Evolutionary conservation across 345 rosid genomes (phyloP).

Genomic region (Euphorbia tirucalli): DNA sequence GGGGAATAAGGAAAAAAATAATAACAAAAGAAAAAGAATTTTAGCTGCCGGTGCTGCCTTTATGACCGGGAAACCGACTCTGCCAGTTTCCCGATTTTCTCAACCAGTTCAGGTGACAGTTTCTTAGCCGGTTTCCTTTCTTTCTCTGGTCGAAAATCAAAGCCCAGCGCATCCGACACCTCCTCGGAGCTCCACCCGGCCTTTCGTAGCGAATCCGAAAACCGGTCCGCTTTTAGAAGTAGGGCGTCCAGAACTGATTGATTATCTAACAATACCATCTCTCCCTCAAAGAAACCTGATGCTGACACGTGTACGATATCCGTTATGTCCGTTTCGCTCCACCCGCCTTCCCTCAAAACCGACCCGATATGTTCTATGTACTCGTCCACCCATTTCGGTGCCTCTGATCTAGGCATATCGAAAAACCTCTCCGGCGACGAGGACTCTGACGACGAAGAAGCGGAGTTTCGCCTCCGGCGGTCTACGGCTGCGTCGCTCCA

Average conservation of each 20-base stretch:
- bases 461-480: slow-evolving; percentile 68
- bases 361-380: slow-evolving; percentile 75
- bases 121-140: slow-evolving; percentile 68
- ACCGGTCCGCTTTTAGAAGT: slow-evolving; percentile 84
- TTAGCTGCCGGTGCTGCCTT: slow-evolving; percentile 17
- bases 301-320: slow-evolving; percentile 81
- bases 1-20: background rate
- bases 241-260: slow-evolving; percentile 79
- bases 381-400: slow-evolving; percentile 81
- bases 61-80: slow-evolving; percentile 76
- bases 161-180: slow-evolving; percentile 80
- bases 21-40: slow-evolving; percentile 4
- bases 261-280: slow-evolving; percentile 72
- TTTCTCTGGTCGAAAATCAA: slow-evolving; percentile 79
- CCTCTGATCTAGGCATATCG: slow-evolving; percentile 62
- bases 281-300: slow-evolving; percentile 76
- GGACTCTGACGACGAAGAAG: slow-evolving; percentile 43
- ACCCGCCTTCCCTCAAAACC: slow-evolving; percentile 80
- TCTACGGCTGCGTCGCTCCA: slow-evolving; percentile 90
- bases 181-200: slow-evolving; percentile 99
- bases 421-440: slow-evolving; percentile 72
- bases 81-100: slow-evolving; percentile 74
- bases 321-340: slow-evolving; percentile 74
- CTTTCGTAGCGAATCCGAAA: slow-evolving; percentile 76
- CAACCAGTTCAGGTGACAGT: slow-evolving; percentile 66